Base-by-base conservation (phyloP, 768 basidiomycete genomes). In the Leucosporidium yakuticum region DNA sequence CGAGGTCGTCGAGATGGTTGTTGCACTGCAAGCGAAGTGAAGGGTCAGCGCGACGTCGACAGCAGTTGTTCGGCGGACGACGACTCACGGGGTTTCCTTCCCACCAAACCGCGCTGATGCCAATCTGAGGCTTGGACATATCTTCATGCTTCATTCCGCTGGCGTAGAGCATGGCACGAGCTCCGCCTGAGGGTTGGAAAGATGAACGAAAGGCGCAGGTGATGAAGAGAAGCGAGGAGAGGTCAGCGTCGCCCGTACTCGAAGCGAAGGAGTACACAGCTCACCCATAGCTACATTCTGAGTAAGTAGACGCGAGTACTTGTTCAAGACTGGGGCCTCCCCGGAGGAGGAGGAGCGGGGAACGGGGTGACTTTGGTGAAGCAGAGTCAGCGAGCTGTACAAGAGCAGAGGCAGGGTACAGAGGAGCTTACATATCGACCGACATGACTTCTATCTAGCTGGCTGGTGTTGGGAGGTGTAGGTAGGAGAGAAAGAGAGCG, bases 91-190 rank as follows among this genome's bases (percentile, higher is more conserved):
- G 27, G 11, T 19, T 50, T 20, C 29, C 55, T 32, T 58, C 32
- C 34, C 32, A 58, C 11, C 23, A 49, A 62, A 91, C 83, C 4
- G 89, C 87, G 36, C 88, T 88, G 75, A 93, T 90, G 56, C 91
- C 91, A 75, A 93, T 87, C 83, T 92, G 90, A 62, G 91, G 86
- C 77, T 90, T 91, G 64, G 87, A 77, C 86, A 92, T 89, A 73
- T 92, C 90, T 70, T 85, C 84, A 75, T 89, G 88, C 29, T 83
- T 83, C 70, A 92, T 77, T 8, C 89, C 89, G 39, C 85, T 85
- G 50, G 87, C 90, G 76, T 91, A 90, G 31, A 91, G 57, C 57
- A 59, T 59, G 23, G 57, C 57, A 25, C 39, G 36, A 23, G 57
- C 57, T n/a, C 57, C 57, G 15, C 57, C 57, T 54, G n/a, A n/a